These are phyloP conservation scores for Solanum dulcamara DNA, from an alignment of 257 asterid species.

Conservation along the genomic window DNA sequence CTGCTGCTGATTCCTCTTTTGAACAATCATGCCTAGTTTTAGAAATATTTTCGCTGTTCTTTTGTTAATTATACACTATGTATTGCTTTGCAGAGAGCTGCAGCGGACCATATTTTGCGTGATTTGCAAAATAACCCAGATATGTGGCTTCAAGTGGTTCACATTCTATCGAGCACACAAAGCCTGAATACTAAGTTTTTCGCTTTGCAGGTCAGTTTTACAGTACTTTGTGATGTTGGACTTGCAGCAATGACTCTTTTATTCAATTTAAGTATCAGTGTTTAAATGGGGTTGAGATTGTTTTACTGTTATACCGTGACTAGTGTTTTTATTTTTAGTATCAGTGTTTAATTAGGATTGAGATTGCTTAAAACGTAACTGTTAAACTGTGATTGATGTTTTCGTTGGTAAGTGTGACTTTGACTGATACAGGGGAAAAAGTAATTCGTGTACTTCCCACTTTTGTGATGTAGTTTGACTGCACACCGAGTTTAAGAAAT, in stretches of 20 bases:
- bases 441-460: neutral
- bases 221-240: neutral
- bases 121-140: slow-evolving; percentile 91
- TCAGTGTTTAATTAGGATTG: neutral
- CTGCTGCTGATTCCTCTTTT: neutral
- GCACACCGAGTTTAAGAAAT: neutral
- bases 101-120: slow-evolving; percentile 87
- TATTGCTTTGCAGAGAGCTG: slow-evolving; percentile 53
- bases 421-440: neutral
- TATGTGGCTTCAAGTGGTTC: slow-evolving; percentile 99
- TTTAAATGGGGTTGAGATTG: neutral
- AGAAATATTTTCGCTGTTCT: neutral
- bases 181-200: slow-evolving; percentile 81
- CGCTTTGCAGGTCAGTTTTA: slow-evolving; percentile 72
- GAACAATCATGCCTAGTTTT: neutral
- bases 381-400: neutral
- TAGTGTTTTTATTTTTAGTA: neutral
- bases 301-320: neutral
- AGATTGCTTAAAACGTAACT: neutral
- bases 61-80: neutral
- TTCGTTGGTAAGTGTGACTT: neutral
- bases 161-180: slow-evolving; percentile 71
- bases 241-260: neutral
- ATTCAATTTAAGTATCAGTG: neutral
- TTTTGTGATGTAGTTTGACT: neutral